Evolutionary conservation across 441 rosid genomes (phyloP), one percentile per base, ranked within the genome.

Genomic region (Gossypium aridum): DNA sequence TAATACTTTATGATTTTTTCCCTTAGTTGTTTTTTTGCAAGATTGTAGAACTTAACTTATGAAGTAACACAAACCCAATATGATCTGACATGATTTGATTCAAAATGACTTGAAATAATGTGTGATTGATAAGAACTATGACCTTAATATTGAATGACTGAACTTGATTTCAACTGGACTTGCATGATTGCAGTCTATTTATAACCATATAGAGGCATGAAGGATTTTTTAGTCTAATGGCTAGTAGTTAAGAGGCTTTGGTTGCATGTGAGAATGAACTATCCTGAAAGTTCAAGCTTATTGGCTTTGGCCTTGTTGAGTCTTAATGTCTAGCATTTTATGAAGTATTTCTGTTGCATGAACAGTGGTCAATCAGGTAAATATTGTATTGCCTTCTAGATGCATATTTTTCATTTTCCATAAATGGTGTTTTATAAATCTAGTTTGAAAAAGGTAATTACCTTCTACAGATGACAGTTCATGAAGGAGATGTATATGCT

Each of bases 391-490:
- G 45, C 45, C 45, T 39, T 39, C 20, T 63, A n/a, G 13, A 9
- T 54, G 31, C 13, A 49, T 70, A 9, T 9, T 54, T 60, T 70
- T 16, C 43, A 37, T 7, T 23, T 3, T 37, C 51, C 14, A 20
- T 9, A 37, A 71, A 39, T 37, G 34, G n/a, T 17, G 34, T 71
- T 71, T 71, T 64, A 7, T 74, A 16, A 7, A 25, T 74, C 37
- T 51, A 53, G 22, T 60, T 63, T 55, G 59, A 70, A 73, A 59
- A 16, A 62, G 72, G 69, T 39, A 62, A 26, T 14, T 59, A 16
- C 56, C 66, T 17, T 62, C 7, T 76, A 83, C 93, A 95, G 99
- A 87, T 95, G 78, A 80, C 81, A 79, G 53, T 45, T 28, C 86
- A 80, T 73, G 76, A 82, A 12, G 76, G 80, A 7, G 87, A 77